Base-by-base conservation (phyloP, 306 rosid species). In the Quercus dentata region DNA sequence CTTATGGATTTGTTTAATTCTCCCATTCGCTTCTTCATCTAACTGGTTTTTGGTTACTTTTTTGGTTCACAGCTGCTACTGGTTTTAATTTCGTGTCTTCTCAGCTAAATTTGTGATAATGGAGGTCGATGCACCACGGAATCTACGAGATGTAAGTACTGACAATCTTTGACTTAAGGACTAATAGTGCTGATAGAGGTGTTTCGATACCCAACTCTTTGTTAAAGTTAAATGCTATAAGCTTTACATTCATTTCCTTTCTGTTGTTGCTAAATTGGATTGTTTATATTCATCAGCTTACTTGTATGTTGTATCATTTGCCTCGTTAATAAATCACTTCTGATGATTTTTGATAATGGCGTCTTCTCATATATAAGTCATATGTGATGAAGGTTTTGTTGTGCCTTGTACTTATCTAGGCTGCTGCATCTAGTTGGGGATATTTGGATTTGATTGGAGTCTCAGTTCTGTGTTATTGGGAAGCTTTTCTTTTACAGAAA, bases 91-190 rank as follows among this genome's bases (percentile, higher is more conserved):
- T 64, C 44, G 30, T 76, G 33, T 27, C 28, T 27, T 71, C 55
- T 69, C 19, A 4, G 69, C 28, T 10, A 2, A 10, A 38, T 55
- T 52, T 21, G 74, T 75, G 56, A 30, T 44, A 51, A 89, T 87
- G 95, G 76, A 78, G 54, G 68, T 55, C 73, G 85, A 61, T 55
- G 75, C 78, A 27, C 86, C 21, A 51, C 83, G 19, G n/a, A 18
- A 52, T 83, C 71, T 75, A 77, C 90, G 62, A 23, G 85, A 86
- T 69, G 97, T 92, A 89, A 90, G 97, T 41, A 75, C 71, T 58
- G 73, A 21, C 46, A 73, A 78, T 46, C 64, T 79, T 44, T 2
- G 71, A 30, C 44, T 64, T 64, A 30, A 30, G 13, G 31, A 14
- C 46, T 15, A 30, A 49, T 64, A 3, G 13, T 67, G 23, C 21